Evolutionary conservation across 2,329 filamentous ascomycete species (phyloP), one percentile per base, ranked within the genome.

Genomic region (Macrophomina pseudophaseolina): DNA sequence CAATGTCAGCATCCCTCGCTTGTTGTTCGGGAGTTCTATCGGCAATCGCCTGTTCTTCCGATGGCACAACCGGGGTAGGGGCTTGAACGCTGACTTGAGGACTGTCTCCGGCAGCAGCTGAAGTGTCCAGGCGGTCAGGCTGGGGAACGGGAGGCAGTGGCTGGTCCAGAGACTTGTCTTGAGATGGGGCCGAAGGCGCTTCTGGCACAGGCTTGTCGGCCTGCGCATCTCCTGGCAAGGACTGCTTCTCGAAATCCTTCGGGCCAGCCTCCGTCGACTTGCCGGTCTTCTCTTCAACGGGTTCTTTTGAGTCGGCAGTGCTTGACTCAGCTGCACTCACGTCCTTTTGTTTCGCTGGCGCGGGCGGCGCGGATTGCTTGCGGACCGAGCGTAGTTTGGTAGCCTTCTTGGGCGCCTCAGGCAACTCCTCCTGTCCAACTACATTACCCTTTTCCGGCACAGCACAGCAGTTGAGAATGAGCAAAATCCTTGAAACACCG

Each of bases 401-500:
- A 23, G 77, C 73, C 59, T 79, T 78, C 71, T 82, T 83, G 23
- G 78, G 75, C 48, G 80, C 79, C 69, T 82, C 79, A 32, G 77
- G 80, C 46, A 86, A 83, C 67, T 87, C 81, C 67, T 85, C 84
- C 63, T 84, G 84, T 66, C 80, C 82, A 54, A 86, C 84, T 58
- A 87, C 78, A 5, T 67, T 69, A 16, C 84, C 83, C 69, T 86
- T 83, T 69, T 90, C 88, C 59, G 88, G 87, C 48, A 87, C 84
- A 65, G 83, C 84, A 76, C 90, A 92, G 80, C 90, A 92, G 68
- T 85, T 87, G 67, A 92, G 82, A 65, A 92, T 84, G 12, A 80
- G 75, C 11, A 83, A 71, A 38, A 83, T 71, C 16, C 75, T 66
- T n/a, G 48, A 62, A 59, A 66, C 74, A 42, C 76, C 78, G 28